These are phyloP conservation scores for Backusella sp. DNA, from an alignment of 192 early-diverging fungal genomes.

Conservation along the genomic window DNA sequence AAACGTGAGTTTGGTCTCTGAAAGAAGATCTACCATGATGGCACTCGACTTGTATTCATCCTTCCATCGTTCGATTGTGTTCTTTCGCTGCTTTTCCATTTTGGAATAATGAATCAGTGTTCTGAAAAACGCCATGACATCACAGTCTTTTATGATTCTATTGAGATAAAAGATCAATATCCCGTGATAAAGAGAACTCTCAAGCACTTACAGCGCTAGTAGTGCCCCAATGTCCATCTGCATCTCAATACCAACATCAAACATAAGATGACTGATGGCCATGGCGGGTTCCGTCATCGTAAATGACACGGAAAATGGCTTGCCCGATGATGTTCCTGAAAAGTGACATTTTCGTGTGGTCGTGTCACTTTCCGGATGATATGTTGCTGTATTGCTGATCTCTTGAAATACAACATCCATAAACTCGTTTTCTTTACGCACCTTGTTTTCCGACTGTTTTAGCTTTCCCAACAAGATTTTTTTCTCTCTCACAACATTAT, in stretches of 20 bases:
- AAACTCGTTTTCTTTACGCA: conserved; percentile 7
- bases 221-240: conserved; percentile 14
- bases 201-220: background rate
- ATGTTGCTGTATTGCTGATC: background rate
- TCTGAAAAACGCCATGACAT: conserved; percentile 28
- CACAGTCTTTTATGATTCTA: conserved; percentile 20
- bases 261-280: background rate
- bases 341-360: conserved; percentile 6
- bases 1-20: background rate
- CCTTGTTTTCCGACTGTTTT: background rate
- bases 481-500: background rate
- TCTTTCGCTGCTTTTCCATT: conserved; percentile 5
- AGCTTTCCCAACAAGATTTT: background rate
- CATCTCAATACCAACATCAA: conserved; percentile 22
- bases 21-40: background rate
- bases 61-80: conserved; percentile 2
- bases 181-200: no score
- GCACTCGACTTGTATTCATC: background rate
- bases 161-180: no score
- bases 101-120: conserved; percentile 26
- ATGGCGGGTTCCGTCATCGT: background rate
- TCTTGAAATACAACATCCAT: background rate
- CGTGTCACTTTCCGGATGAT: background rate
- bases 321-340: background rate
- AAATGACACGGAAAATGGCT: conserved; percentile 10